Evolutionary conservation across 495 filamentous ascomycete genomes (phyloP).

Genomic region (Cudoniella acicularis): DNA sequence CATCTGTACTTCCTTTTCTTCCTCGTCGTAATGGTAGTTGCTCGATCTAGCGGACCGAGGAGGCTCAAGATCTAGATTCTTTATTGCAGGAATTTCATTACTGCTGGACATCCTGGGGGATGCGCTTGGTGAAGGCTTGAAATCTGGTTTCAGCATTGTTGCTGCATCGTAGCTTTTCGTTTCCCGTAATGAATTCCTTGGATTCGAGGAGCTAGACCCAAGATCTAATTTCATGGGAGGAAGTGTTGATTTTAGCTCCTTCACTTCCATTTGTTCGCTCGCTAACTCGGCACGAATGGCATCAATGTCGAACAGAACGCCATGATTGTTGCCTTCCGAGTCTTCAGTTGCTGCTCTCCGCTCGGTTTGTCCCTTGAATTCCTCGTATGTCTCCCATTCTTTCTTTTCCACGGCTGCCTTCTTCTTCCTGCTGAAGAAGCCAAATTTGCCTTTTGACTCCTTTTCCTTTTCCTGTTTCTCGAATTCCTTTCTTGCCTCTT

Average conservation of each 20-base stretch:
- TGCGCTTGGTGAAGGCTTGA: slow-evolving; percentile 30
- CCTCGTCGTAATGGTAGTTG: slow-evolving; percentile 11
- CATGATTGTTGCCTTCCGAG: slow-evolving; percentile 43
- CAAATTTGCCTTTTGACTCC: slow-evolving; percentile 55
- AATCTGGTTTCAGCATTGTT: slow-evolving; percentile 49
- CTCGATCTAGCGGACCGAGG: neutral
- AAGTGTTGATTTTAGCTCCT: slow-evolving; percentile 80
- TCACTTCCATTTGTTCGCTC: slow-evolving; percentile 60
- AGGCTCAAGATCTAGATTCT: slow-evolving; percentile 13
- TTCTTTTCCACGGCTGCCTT: slow-evolving; percentile 68
- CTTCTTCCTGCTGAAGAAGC: slow-evolving; percentile 76
- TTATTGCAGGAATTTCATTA: slow-evolving; percentile 26
- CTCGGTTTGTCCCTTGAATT: slow-evolving; percentile 33
- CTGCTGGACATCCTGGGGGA: slow-evolving; percentile 22
- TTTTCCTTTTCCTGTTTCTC: slow-evolving; percentile 70
- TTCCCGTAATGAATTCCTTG: slow-evolving; percentile 63
- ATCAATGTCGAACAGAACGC: slow-evolving; percentile 91
- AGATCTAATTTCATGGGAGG: slow-evolving; percentile 82
- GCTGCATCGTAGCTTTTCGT: slow-evolving; percentile 67
- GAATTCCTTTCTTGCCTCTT: slow-evolving; percentile 84
- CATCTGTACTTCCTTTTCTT: slow-evolving; percentile 55
- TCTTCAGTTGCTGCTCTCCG: slow-evolving; percentile 33
- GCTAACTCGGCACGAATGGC: slow-evolving; percentile 86
- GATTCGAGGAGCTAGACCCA: slow-evolving; percentile 42
- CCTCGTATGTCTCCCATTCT: slow-evolving; percentile 93